Evolutionary conservation across 2,329 filamentous ascomycete species (phyloP).

Genomic region (Diplodia sapinea): DNA sequence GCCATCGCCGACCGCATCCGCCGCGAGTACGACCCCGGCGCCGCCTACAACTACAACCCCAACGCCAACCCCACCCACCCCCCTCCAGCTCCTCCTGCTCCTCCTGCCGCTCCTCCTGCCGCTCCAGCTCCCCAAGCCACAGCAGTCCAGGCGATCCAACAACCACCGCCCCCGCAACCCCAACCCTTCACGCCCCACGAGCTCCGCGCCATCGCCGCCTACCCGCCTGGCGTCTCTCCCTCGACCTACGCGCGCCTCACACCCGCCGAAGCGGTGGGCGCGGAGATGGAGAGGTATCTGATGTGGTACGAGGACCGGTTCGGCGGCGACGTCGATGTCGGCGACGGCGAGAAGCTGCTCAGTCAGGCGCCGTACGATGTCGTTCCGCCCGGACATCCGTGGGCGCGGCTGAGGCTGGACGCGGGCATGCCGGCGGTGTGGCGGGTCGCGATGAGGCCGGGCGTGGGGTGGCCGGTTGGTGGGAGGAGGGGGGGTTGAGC

Average conservation of each 20-base stretch:
- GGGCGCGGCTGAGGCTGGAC: not conserved
- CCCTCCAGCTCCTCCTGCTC: accelerated
- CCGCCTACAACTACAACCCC: too few species aligned
- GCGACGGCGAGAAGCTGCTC: accelerated
- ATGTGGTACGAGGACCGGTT: not conserved
- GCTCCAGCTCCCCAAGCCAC: too few species aligned
- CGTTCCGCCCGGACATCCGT: not conserved
- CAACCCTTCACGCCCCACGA: not conserved
- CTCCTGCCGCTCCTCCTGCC: too few species aligned
- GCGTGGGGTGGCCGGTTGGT: not conserved
- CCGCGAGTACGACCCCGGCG: not conserved
- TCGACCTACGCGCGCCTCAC: not conserved
- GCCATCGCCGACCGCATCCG: not conserved
- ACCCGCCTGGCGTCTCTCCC: not conserved
- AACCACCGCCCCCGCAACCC: not conserved
- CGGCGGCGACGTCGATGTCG: not conserved
- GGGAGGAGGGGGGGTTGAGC: not conserved
- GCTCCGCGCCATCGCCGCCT: not conserved
- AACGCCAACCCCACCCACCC: too few species aligned
- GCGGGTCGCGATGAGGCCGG: not conserved
- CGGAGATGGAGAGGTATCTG: not conserved
- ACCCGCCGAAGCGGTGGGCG: not conserved
- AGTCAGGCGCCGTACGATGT: not conserved
- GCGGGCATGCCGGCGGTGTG: not conserved
- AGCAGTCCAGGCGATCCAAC: too few species aligned